Evolutionary conservation across 2,329 filamentous ascomycete species (phyloP), one percentile per base, ranked within the genome.

Genomic region (Parafenestella ontariensis): DNA sequence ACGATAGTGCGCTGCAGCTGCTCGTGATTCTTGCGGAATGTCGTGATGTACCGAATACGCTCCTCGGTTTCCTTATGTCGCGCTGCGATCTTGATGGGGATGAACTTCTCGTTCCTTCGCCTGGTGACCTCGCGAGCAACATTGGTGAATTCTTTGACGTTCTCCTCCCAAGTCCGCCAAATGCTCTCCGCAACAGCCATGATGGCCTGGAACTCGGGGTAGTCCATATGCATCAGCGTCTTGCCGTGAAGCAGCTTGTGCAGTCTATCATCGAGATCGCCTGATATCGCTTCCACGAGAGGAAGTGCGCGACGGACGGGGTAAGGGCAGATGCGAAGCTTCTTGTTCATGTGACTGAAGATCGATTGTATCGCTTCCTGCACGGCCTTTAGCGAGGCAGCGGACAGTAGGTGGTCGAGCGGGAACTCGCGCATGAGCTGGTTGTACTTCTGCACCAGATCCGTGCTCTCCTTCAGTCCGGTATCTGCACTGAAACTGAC

Each of bases 361-460:
- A 99, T 96, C 68, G 93, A 86, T 40, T 89, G 85, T 59, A 99
- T 85, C 6, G 95, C 90, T 68, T 98, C 93, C 69, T 95, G 88
- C 2, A 96, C 87, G 77, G 96, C 97, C 67, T 88, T 82, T 40
- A 99, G 78, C 0, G 93, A 94, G 0, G 93, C 96, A 1, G 95
- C 93, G 15, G 95, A 96, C 17, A 97, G 84, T 24, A 99, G 81
- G 75, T 99, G 95, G 71, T 98, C 94, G 29, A 99, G 82, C 0
- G 95, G 95, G 61, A 99, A 98, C 74, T 99, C 96, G 59, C 95
- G 89, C 91, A 99, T 98, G 21, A 99, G 85, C 78, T 96, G 91
- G 74, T 99, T 99, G 82, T 98, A 99, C 77, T 97, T 97, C 76
- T 96, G 92, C 42, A 99, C 96, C 73, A 91, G 90, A 59, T 99